Percentiles rank a stretch among this genome's conserved stretches.
Conservation (phyloP, 2,329 filamentous ascomycete species). For the Cryphonectria naterciae region DNA sequence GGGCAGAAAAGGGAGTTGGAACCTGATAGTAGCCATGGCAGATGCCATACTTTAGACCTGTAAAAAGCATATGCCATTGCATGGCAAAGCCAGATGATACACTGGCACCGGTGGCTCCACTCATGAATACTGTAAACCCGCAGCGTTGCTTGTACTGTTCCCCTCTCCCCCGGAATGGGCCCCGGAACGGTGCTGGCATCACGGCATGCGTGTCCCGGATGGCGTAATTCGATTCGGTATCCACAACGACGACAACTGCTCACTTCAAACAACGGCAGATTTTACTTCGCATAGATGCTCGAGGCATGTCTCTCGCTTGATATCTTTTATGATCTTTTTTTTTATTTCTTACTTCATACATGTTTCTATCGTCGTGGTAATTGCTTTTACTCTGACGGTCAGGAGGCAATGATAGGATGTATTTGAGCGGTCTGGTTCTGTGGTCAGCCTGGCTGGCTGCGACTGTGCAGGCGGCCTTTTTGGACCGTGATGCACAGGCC, state of each 20-base stretch:
- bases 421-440: background rate
- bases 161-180: background rate
- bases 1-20: too few relatives aligned
- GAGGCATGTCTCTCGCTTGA: background rate
- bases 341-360: too few relatives aligned
- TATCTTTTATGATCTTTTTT: background rate
- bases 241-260: background rate
- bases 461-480: constrained; percentile 9
- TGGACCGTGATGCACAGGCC: constrained; percentile 11
- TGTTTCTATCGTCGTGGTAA: background rate
- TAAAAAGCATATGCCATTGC: background rate
- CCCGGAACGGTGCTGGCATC: background rate
- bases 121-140: background rate
- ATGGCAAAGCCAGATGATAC: background rate
- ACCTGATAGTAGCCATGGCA: too few relatives aligned
- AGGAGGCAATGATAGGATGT: background rate
- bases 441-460: constrained; percentile 19
- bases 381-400: background rate
- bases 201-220: constrained; percentile 3
- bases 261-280: background rate
- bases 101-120: background rate
- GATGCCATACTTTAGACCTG: too few relatives aligned
- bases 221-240: constrained; percentile 5
- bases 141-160: background rate
- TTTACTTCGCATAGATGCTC: background rate